Evolutionary conservation across 2,329 filamentous ascomycete genomes (phyloP), one percentile per base, ranked within the genome.

Genomic region (Podosphaera xanthii): DNA sequence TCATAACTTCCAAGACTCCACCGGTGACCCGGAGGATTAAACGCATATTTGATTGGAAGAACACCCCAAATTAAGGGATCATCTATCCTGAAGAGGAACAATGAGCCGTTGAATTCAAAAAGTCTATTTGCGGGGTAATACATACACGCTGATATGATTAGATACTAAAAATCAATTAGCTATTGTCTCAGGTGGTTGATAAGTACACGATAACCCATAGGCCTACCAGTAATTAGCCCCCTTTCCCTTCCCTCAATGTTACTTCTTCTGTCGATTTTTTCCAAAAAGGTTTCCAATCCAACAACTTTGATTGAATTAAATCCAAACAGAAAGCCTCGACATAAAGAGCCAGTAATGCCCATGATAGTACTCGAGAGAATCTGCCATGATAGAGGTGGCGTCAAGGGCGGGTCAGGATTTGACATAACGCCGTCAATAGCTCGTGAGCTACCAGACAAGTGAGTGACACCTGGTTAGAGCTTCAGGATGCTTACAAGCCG

Each of bases 51-150:
- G 53, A 87, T 70, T 0, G 92, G 92, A 3, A 98, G 74, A 42
- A 88, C 80, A 22, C 91, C 92, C 91, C 91, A 98, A 65, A 96
- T 82, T 60, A 97, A 73, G 34, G 92, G 92, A 72, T 98, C 92
- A 72, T 98, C 92, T 65, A 97, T 74, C 61, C 91, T 96, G 70
- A 63, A 65, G 57, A 63, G 55, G 57, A 7, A 60, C 48, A 33
- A 34, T 44, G 38, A 42, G 55, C 42, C 14, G 22, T 31, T 7
- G 31, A 46, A 44, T 46, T 57, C 35, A 14, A 48, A 8, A 10
- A 33, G 22, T 31, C 7, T 46, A 40, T 14, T 46, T 12, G 9
- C 30, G 50, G 30, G 34, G 33, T 7, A 40, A 14, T 70, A 84
- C 85, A 72, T 84, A 92, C 86, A 94, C 83, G 70, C 85, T 89